Base-by-base conservation (phyloP, 1,284 basidiomycete genomes). In the Rhodotorula mucilaginosa region DNA sequence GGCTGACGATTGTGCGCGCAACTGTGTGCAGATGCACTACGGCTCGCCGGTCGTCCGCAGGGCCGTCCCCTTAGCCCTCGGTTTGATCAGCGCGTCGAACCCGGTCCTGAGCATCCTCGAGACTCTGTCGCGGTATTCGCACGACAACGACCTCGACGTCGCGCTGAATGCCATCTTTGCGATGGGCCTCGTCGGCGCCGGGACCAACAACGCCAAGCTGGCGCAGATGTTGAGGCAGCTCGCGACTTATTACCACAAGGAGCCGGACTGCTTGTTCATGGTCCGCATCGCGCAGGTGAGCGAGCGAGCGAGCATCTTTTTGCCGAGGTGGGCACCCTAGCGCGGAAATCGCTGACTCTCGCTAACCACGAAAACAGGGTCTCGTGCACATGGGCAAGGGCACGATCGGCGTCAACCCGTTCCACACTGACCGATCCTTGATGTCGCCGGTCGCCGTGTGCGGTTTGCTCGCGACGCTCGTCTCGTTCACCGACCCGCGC, bases 341-440 rank as follows among this genome's bases (percentile, higher is more conserved):
- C 34, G 34, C 34, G 8, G 34, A 34, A 34, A 5, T 34, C 34
- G 34, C 34, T 34, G 34, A 34, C 34, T 34, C 34, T 34, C 34
- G 34, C 34, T 34, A 7, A 5, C 6, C 34, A 34, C 6, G 34
- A 34, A 7, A 34, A 16, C 64, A 81, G 82, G 97, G 97, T 31
- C 82, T 99, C 73, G 91, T 99, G 21, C 93, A 98, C 82, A 96
- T 99, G 95, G 97, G 97, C 82, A 99, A 99, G 84, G 97, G 97
- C 52, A 97, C 94, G 15, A 91, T 99, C 79, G 92, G 93, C n/a
- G 85, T 99, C 79, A 97, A 96, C 81, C 96, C 97, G 3, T 99
- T 96, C 88, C 98, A 93, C 86, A 88, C 87, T 46, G 96, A 99
- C 81, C 88, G 96, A 60, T 88, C 86, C 71, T 89, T 97, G 77